Percentiles rank a stretch among this genome's conserved stretches.
Conservation (phyloP, 352 stramenopile species). For the Globisporangium alternatum region DNA sequence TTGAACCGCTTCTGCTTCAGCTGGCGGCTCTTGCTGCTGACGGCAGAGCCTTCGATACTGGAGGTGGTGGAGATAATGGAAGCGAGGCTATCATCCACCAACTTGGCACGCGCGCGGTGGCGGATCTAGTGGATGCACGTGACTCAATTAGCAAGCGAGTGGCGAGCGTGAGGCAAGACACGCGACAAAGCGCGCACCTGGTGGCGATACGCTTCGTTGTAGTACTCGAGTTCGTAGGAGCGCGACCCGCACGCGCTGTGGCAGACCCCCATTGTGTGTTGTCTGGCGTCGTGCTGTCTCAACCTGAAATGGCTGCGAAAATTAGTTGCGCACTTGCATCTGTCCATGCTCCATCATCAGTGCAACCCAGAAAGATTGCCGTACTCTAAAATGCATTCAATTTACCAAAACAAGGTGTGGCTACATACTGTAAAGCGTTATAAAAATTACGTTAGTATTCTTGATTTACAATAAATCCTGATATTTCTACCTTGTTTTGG, state of each 20-base stretch:
- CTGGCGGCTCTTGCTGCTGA: background rate
- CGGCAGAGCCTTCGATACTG: background rate
- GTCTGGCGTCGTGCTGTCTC: background rate
- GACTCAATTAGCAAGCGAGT: background rate
- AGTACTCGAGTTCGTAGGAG: conserved; percentile 55
- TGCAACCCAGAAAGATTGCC: conserved; percentile 2
- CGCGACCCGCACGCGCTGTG: conserved; percentile 50
- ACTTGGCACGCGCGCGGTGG: conserved; percentile 17
- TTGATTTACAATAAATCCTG: background rate
- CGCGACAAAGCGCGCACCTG: conserved; percentile 21
- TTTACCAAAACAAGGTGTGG: background rate
- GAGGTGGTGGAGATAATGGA: background rate
- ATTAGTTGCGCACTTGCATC: background rate
- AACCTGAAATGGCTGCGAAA: background rate
- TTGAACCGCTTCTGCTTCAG: conserved; percentile 16
- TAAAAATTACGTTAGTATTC: background rate
- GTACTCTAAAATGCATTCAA: background rate
- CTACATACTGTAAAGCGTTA: background rate
- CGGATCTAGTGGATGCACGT: conserved; percentile 21
- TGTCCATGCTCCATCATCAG: conserved; percentile 3
- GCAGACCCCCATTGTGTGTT: conserved; percentile 48
- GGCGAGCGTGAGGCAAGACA: background rate
- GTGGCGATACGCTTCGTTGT: conserved; percentile 50
- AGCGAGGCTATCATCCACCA: conserved; percentile 14
- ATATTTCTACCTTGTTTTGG: background rate